phyloP scores from a whole-genome alignment of 2,329 filamentous ascomycete genomes.

The Fusarium agapanthi region DNA sequence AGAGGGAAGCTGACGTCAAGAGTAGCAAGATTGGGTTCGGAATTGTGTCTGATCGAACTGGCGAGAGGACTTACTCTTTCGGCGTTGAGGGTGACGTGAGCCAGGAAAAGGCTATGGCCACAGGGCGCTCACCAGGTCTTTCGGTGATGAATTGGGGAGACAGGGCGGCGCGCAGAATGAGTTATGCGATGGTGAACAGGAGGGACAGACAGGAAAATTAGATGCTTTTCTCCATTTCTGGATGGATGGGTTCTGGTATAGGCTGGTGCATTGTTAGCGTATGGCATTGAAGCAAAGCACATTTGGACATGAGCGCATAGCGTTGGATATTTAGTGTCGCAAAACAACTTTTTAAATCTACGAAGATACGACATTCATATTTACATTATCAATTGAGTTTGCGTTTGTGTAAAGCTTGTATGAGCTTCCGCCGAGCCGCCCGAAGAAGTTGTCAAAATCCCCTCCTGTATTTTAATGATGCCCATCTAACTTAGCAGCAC shows the following conservation, averaged over 20 bases:
- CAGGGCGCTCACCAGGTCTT: constrained; percentile 32
- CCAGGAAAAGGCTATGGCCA: constrained; percentile 34
- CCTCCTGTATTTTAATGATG: neutral
- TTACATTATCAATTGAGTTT: neutral
- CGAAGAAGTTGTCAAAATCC: too few species aligned
- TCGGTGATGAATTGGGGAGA: constrained; percentile 37
- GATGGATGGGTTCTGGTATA: neutral
- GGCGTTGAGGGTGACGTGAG: constrained; percentile 40
- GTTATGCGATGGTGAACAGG: constrained; percentile 31
- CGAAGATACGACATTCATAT: constrained; percentile 6
- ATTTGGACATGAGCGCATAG: constrained; percentile 14
- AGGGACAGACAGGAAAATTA: constrained; percentile 14
- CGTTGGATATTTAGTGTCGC: constrained; percentile 8
- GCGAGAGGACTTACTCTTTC: constrained; percentile 36
- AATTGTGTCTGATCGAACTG: constrained; percentile 30
- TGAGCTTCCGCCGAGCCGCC: neutral
- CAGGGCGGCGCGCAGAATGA: constrained; percentile 32
- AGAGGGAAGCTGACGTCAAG: constrained; percentile 26
- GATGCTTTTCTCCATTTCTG: neutral
- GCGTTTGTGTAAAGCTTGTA: neutral
- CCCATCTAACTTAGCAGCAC: neutral
- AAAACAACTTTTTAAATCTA: constrained; percentile 15
- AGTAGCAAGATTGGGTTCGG: constrained; percentile 38
- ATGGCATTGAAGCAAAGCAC: constrained; percentile 1
- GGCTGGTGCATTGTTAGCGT: neutral